These are phyloP conservation scores for Pholiota microspora DNA, from an alignment of 768 basidiomycete genomes.

Conservation along the genomic window DNA sequence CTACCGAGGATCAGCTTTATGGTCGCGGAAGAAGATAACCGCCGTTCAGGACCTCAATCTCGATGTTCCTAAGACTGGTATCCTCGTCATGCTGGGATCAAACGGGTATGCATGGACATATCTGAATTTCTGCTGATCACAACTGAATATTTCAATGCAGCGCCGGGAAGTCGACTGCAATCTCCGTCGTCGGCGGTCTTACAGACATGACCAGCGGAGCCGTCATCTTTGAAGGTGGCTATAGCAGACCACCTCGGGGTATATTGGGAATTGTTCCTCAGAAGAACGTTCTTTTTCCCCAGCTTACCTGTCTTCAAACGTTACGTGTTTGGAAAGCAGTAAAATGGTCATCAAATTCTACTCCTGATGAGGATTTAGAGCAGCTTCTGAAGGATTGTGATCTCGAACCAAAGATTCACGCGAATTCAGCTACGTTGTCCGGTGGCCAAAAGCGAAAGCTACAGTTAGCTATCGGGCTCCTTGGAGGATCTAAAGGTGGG, in stretches of 20 bases:
- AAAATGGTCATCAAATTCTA: conserved; percentile 63
- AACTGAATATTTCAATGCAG: conserved; percentile 29
- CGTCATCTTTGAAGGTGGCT: conserved; percentile 54
- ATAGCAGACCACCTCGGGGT: conserved; percentile 54
- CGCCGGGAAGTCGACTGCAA: conserved; percentile 73
- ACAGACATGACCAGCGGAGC: conserved; percentile 55
- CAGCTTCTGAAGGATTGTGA: conserved; percentile 72
- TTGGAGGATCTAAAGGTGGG: conserved; percentile 70
- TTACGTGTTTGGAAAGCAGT: conserved; percentile 71
- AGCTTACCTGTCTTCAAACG: conserved; percentile 72
- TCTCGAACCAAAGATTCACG: conserved; percentile 63
- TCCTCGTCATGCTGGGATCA: conserved; percentile 73
- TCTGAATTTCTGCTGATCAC: not conserved
- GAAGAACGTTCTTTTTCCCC: conserved; percentile 80
- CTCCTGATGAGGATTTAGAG: conserved; percentile 54
- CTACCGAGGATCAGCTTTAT: conserved; percentile 50
- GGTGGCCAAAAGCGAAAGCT: conserved; percentile 85
- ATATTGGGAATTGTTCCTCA: conserved; percentile 77
- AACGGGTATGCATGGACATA: conserved; percentile 51
- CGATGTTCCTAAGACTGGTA: conserved; percentile 67
- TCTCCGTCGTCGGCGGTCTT: conserved; percentile 69
- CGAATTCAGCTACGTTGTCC: conserved; percentile 63
- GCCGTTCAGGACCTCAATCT: conserved; percentile 68
- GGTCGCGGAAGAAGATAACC: conserved; percentile 44
- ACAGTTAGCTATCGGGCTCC: conserved; percentile 74